phyloP scores from a whole-genome alignment of 2,329 filamentous ascomycete species.

The Venturia carpophila region DNA sequence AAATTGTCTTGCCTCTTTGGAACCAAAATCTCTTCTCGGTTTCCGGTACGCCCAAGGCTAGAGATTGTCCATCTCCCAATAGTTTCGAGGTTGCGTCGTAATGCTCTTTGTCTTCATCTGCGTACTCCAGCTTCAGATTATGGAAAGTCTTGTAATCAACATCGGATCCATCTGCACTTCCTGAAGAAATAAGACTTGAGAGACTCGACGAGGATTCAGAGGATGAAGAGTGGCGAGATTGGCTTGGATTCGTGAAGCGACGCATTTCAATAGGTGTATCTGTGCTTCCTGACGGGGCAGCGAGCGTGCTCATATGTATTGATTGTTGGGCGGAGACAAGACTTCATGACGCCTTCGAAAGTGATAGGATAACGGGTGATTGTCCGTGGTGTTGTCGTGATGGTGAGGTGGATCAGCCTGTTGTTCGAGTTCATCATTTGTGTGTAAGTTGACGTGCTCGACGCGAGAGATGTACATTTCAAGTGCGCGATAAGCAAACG shows the following conservation, averaged over 20 bases:
- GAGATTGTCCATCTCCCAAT: not conserved
- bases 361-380: not conserved
- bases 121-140: not conserved
- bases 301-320: not conserved
- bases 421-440: not conserved
- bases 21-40: slow-evolving; percentile 24
- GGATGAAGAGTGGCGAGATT: not conserved
- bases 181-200: not conserved
- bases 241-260: not conserved
- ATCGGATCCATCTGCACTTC: not conserved
- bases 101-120: not conserved
- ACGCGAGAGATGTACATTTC: not conserved
- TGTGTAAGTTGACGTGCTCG: not conserved
- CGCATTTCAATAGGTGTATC: not conserved
- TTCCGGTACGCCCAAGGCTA: slow-evolving; percentile 2
- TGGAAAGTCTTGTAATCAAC: not conserved
- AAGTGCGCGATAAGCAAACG: not conserved
- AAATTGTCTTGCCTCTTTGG: slow-evolving; percentile 22
- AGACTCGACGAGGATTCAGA: not conserved
- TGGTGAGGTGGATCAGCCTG: not conserved
- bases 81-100: not conserved
- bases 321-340: not conserved
- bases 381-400: not conserved
- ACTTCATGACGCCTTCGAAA: not conserved
- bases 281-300: not conserved